phyloP scores from a whole-genome alignment of 164 flowering plant species.

The Brasenia schreberi region DNA sequence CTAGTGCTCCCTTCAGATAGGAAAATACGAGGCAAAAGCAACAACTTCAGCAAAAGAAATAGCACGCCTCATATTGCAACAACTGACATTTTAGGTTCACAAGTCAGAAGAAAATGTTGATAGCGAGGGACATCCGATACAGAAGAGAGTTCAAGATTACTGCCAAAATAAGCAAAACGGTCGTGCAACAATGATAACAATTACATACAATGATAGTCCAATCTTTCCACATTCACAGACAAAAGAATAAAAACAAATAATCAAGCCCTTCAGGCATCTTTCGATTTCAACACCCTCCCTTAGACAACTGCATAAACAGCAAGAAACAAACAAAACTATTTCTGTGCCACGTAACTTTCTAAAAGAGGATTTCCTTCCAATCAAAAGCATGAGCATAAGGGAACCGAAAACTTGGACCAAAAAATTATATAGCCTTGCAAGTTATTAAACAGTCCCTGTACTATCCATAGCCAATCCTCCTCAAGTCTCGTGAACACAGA shows the following conservation, averaged over 20 bases:
- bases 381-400: background rate
- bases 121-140: background rate
- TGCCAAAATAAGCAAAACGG: background rate
- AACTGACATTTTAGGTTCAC: background rate
- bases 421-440: background rate
- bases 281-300: background rate
- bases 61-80: too few relatives aligned
- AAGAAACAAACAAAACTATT: background rate
- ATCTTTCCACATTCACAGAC: background rate
- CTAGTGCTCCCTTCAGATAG: background rate
- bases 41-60: too few relatives aligned
- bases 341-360: background rate
- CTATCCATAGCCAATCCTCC: background rate
- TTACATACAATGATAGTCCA: background rate
- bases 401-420: background rate
- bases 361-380: background rate
- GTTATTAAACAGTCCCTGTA: background rate
- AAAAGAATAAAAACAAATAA: background rate
- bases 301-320: background rate
- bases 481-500: background rate
- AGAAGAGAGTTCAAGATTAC: background rate
- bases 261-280: background rate
- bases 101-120: background rate
- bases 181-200: background rate
- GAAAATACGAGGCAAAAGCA: too few relatives aligned